These are phyloP conservation scores for Eugenia klotzschiana DNA, from an alignment of 441 rosid genomes.

Conservation along the genomic window DNA sequence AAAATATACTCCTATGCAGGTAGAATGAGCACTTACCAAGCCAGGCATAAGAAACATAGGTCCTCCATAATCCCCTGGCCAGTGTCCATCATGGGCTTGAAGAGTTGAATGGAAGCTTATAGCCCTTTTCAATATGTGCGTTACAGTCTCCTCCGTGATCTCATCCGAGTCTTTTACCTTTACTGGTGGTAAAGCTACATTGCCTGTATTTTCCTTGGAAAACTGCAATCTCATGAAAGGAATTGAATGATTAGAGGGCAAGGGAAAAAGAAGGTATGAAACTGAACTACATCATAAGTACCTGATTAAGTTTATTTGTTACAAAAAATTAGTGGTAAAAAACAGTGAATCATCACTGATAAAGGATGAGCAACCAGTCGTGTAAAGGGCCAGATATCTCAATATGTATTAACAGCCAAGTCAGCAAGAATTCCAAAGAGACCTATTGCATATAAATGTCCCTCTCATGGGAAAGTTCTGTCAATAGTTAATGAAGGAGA, in stretches of 20 bases:
- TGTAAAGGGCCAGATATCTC: background rate
- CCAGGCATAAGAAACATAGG: conserved; percentile 94
- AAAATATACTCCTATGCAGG: background rate
- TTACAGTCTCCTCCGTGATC: conserved; percentile 31
- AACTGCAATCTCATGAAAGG: conserved; percentile 25
- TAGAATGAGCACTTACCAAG: conserved; percentile 33
- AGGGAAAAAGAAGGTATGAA: background rate
- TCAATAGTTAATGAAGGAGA: background rate
- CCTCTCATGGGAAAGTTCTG: background rate
- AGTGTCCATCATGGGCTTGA: conserved; percentile 82
- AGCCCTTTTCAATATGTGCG: conserved; percentile 42
- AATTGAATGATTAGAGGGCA: background rate
- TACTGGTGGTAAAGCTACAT: conserved; percentile 30
- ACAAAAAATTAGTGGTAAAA: background rate
- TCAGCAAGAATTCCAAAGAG: background rate
- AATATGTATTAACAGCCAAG: background rate
- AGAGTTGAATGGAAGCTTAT: conserved; percentile 49
- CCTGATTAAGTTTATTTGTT: background rate
- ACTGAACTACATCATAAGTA: background rate
- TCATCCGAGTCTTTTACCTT: conserved; percentile 34
- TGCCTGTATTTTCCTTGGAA: conserved; percentile 13
- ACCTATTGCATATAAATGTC: background rate
- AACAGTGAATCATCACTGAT: background rate
- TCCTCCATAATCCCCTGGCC: conserved; percentile 99
- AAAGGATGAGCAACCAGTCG: background rate